Percentiles rank a stretch among this genome's conserved stretches.
Evolutionary conservation across 805 yeast genomes (phyloP).

Genomic region (Wickerhamiella parazyma): DNA sequence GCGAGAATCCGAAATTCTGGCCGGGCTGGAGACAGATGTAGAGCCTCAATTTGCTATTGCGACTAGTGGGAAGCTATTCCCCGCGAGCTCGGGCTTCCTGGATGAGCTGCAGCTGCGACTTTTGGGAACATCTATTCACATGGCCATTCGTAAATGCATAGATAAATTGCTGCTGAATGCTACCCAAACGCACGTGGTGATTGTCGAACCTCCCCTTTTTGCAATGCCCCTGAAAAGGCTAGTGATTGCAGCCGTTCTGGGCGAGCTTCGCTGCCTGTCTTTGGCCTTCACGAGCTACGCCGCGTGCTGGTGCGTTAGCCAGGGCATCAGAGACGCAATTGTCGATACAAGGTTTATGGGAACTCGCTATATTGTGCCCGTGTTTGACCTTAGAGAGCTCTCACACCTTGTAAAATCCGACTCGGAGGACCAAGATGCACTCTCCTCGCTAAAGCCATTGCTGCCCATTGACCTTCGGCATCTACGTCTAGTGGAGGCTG

Average conservation of each 20-base stretch:
- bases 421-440: neutral
- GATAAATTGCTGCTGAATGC: constrained; percentile 12
- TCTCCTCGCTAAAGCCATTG: neutral
- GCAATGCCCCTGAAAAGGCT: constrained; percentile 10
- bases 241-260: constrained; percentile 14
- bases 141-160: constrained; percentile 7
- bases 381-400: constrained; percentile 18
- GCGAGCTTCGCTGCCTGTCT: constrained; percentile 12
- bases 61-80: neutral
- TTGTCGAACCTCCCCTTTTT: constrained; percentile 20
- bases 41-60: constrained; percentile 7
- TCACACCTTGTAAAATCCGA: constrained; percentile 9
- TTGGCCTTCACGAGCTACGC: constrained; percentile 17
- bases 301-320: constrained; percentile 15
- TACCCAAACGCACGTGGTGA: constrained; percentile 11
- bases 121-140: constrained; percentile 9
- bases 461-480: constrained; percentile 2
- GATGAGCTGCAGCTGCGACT: neutral
- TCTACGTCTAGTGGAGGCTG: neutral
- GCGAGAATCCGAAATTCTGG: constrained; percentile 6
- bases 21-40: constrained; percentile 13
- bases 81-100: constrained; percentile 1
- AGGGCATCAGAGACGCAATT: constrained; percentile 7
- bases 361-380: constrained; percentile 15
- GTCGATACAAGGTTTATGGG: constrained; percentile 3